Base-by-base conservation (phyloP, 805 yeast genomes). In the Kuraishia piskuri region DNA sequence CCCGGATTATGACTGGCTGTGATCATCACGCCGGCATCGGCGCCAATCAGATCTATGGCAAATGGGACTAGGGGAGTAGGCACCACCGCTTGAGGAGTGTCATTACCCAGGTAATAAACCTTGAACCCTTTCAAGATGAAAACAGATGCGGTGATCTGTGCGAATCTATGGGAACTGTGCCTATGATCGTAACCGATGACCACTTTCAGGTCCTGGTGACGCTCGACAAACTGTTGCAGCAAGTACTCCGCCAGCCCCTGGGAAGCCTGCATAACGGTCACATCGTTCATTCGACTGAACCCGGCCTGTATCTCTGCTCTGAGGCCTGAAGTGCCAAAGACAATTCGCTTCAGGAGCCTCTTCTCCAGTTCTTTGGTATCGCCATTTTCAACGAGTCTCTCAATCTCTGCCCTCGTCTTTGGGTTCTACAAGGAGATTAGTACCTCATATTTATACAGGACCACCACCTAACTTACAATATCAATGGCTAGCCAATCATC, bases 31-130 rank as follows among this genome's bases (percentile, higher is more conserved):
- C 98, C 99, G 51, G 84, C 88, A 0, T 84, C 73, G 0, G 96
- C 88, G 0, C 68, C 58, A 53, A 69, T 75, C 25, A 71, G 61
- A 57, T 87, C 88, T 23, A 92, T 85, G 0, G 87, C 82, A 68
- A 88, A 92, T 1, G 99, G 98, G 1, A 92, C 97, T 65, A 90
- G 68, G 1, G 99, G 99, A 0, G 99, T 92, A 55, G 90, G 96
- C 1, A 80, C 84, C 46, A 71, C 62, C 31, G 22, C 55, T 1
- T 61, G 54, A 12, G 65, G 70, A 2, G 49, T 55, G n/a, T 55
- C 55, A 12, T 66, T 67, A 1, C 84, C 84, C 49, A 87, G 68
- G 58, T 74, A 83, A 65, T 79, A 81, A 1, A 92, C 96, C 51
- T 72, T 78, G 60, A 88, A 82, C 0, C 96, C 96, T 17, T 75